Evolutionary conservation across 2,329 filamentous ascomycete species (phyloP), one percentile per base, ranked within the genome.

Genomic region (Pezicula carpinea): DNA sequence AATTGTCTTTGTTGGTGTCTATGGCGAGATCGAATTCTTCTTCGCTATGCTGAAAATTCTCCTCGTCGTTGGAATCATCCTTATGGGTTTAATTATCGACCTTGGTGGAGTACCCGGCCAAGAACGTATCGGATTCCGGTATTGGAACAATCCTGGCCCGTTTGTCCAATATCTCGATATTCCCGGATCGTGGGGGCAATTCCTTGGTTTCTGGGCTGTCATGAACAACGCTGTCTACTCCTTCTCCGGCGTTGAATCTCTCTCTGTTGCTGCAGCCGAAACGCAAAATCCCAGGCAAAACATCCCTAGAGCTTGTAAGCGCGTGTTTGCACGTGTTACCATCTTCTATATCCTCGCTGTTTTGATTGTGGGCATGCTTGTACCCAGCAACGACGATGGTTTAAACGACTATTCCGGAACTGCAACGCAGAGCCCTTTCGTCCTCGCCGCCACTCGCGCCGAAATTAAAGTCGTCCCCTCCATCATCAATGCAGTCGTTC

Each of bases 401-500:
- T 69, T 84, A 31, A 62, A 72, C 56, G 59, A 69, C 40, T 62
- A 63, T n/a, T 69, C 65, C 26, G 73, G 71, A 29, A 69, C 64
- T 18, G 72, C 76, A 3, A 73, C 74, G 1, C 70, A 76, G 59
- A 69, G 65, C 6, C 84, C 83, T 10, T 88, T 83, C 58, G 85
- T 91, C 49, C 87, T 90, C 52, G 87, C 85, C 15, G 81, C 84
- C 32, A 73, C 76, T 10, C 76, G 79, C 23, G 86, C 85, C 2
- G 80, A 83, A 0, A 82, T 90, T 48, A 73, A 71, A 4, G 82
- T 76, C 6, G 76, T 90, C 4, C 83, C 85, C 0, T 81, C 80
- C 5, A 77, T 91, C 46, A 82, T 91, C 66, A 92, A 92, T 62
- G 86, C 85, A 31, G 73, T 90, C 21, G 83, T 91, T 55, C 74